These are phyloP conservation scores for Diaporthe citri DNA, from an alignment of 2,329 filamentous ascomycete species.

Conservation along the genomic window DNA sequence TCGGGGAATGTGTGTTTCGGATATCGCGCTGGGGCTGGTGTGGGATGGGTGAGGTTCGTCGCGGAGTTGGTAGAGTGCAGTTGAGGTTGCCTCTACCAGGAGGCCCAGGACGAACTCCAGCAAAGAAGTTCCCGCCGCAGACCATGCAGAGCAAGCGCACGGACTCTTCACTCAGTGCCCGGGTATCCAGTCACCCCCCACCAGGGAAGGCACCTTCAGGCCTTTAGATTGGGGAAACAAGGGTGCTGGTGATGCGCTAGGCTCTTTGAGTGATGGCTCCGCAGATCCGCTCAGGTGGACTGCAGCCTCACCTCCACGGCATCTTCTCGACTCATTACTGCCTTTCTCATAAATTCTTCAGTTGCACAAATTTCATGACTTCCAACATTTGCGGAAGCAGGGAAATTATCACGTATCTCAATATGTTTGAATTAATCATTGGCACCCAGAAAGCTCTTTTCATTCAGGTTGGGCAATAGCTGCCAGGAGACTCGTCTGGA, in stretches of 20 bases:
- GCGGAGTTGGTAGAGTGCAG: slow-evolving; percentile 30
- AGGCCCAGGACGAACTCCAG: slow-evolving; percentile 36
- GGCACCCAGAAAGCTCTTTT: neutral
- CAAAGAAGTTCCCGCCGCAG: slow-evolving; percentile 38
- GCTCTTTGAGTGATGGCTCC: slow-evolving; percentile 1
- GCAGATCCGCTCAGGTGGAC: slow-evolving; percentile 13
- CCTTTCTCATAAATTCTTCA: neutral
- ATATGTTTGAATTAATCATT: neutral
- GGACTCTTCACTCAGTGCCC: slow-evolving; percentile 34
- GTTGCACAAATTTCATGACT: neutral
- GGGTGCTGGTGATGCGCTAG: slow-evolving; percentile 16
- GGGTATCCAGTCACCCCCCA: slow-evolving; percentile 17
- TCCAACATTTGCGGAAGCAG: too few relatives aligned
- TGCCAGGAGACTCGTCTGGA: slow-evolving; percentile 58
- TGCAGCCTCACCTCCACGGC: slow-evolving; percentile 5
- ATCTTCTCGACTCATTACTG: neutral
- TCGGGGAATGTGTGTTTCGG: neutral
- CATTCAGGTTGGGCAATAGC: slow-evolving; percentile 19
- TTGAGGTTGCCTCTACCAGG: slow-evolving; percentile 28
- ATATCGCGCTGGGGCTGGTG: neutral
- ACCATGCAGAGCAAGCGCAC: slow-evolving; percentile 37
- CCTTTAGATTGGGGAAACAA: slow-evolving; percentile 23
- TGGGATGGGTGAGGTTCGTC: slow-evolving; percentile 13
- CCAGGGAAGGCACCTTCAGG: slow-evolving; percentile 8
- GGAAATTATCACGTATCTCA: too few relatives aligned